A percentile compares a stretch with the other conserved stretches of the same genome.
These are phyloP conservation scores for Gaeumannomyces tritici DNA, from an alignment of 2,329 filamentous ascomycete genomes.

Conservation along the genomic window DNA sequence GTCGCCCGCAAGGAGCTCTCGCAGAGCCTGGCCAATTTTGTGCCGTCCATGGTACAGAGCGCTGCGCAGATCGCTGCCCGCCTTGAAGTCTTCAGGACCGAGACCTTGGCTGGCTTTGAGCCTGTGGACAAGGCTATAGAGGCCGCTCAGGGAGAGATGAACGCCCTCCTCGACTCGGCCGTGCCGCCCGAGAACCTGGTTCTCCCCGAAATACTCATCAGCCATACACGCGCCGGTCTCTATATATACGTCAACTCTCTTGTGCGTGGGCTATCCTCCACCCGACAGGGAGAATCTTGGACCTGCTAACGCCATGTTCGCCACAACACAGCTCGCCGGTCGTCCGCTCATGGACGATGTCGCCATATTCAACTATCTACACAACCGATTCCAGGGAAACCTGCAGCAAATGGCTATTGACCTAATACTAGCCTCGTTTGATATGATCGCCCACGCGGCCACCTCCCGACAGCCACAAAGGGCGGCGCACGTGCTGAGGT, in stretches of 20 bases:
- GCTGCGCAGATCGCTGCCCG: constrained; percentile 42
- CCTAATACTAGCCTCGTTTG: constrained; percentile 80
- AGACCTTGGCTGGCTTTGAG: constrained; percentile 45
- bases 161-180: constrained; percentile 47
- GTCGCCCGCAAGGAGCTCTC: constrained; percentile 38
- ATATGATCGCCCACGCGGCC: constrained; percentile 78
- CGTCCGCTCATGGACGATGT: constrained; percentile 77
- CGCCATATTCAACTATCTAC: constrained; percentile 67
- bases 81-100: constrained; percentile 48
- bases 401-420: constrained; percentile 70
- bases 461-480: constrained; percentile 51
- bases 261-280: constrained; percentile 35
- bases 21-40: constrained; percentile 40
- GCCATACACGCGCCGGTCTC: constrained; percentile 71
- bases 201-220: constrained; percentile 54
- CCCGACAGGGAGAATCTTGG: neutral
- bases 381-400: constrained; percentile 77
- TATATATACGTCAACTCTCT: constrained; percentile 79
- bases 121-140: constrained; percentile 43
- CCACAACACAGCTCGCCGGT: constrained; percentile 56
- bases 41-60: constrained; percentile 46
- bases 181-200: constrained; percentile 46
- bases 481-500: constrained; percentile 65
- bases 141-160: constrained; percentile 38
- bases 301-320: constrained; percentile 15